Evolutionary conservation across 495 filamentous ascomycete species (phyloP), one percentile per base, ranked within the genome.

Genomic region (Aspergillus incahuasiensis): DNA sequence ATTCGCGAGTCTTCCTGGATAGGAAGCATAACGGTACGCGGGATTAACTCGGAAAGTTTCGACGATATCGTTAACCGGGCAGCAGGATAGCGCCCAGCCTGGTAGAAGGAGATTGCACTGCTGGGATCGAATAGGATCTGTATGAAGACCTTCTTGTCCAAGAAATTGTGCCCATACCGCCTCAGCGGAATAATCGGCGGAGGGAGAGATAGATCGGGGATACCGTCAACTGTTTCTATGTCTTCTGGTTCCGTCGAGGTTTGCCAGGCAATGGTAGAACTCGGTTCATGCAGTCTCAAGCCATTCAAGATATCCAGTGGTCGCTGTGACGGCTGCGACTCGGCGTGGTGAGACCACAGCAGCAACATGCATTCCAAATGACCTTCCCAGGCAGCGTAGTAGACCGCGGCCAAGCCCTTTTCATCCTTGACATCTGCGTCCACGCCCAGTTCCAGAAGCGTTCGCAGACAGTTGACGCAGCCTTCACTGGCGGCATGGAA

Each of bases 301-400:
- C 71, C 72, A 48, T 74, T 72, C 40, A 74, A 52, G 25, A 69
- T 55, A 42, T 70, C 68, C 24, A 75, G 54, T 6, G 74, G 71
- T 41, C 68, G 63, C 45, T 65, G 63, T 12, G 65, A 19, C 1
- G 68, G 40, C 5, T 45, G 56, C 9, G 52, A 43, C 12, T 66
- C 55, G 15, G 62, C 62, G 7, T 68, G 44, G 75, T 71, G 67
- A n/a, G 73, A 84, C 62, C 87, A 86, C 18, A 98, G 83, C 13
- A 95, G 80, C 51, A 86, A 81, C 88, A 98, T 97, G 68, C 92
- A 97, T 65, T 92, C 88, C 48, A 96, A 71, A 67, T 97, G 89
- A 0, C 95, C 95, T 76, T 98, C 94, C 95, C 95, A 98, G 0
- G 92, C 91, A 18, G 94, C 95, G 72, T 98, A 97, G 69, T 98